A percentile compares a stretch with the other conserved stretches of the same genome.
phyloP scores from a whole-genome alignment of 129 eudicot species.

The Mikania micrantha region DNA sequence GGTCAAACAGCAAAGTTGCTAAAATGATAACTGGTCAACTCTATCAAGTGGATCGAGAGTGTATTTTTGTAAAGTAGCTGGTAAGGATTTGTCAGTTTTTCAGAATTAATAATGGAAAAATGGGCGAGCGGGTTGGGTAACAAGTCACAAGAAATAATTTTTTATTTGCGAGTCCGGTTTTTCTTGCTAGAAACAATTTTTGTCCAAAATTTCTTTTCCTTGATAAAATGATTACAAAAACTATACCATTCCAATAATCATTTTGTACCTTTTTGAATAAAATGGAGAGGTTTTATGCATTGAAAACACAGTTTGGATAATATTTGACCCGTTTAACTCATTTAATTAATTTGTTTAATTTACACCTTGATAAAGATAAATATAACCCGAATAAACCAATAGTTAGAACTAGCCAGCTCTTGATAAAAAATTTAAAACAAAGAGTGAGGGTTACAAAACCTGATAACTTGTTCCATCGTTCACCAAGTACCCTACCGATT shows the following conservation, averaged over 20 bases:
- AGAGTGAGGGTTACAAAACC: constrained; percentile 26
- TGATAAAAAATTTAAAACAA: background rate
- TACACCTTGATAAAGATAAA: background rate
- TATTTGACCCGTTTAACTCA: background rate
- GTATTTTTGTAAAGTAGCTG: too few species aligned
- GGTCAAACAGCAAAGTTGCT: background rate
- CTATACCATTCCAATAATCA: background rate
- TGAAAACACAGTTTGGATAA: background rate
- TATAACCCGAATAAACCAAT: background rate
- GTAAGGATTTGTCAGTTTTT: background rate
- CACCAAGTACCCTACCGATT: constrained; percentile 63
- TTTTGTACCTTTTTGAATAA: background rate
- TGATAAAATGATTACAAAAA: background rate
- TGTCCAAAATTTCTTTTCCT: background rate
- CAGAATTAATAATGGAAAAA: background rate
- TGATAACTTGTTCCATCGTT: constrained; percentile 74
- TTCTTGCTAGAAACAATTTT: background rate
- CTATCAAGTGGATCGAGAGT: background rate
- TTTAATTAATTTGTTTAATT: background rate
- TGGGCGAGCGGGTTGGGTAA: background rate
- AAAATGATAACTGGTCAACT: background rate
- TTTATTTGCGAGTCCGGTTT: background rate
- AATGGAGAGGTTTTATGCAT: background rate
- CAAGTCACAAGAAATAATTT: background rate
- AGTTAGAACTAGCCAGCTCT: background rate